Conservation (phyloP, 2,329 filamentous ascomycete species). For the Trichoderma koningii region DNA sequence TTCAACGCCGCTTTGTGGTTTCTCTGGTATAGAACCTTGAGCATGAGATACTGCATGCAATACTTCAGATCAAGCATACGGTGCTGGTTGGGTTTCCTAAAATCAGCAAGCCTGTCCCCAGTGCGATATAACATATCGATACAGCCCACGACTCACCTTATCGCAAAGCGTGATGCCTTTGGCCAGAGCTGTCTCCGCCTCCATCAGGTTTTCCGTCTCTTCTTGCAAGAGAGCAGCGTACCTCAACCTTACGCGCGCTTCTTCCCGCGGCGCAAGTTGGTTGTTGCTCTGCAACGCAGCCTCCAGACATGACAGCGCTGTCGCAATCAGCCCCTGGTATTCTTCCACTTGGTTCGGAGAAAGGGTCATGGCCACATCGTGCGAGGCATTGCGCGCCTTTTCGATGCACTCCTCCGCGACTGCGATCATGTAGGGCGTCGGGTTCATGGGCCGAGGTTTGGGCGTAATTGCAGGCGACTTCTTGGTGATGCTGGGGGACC, state of each 20-base stretch:
- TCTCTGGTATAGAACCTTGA: slow-evolving; percentile 69
- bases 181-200: slow-evolving; percentile 70
- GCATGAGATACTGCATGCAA: slow-evolving; percentile 72
- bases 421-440: slow-evolving; percentile 63
- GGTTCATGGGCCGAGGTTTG: slow-evolving; percentile 50
- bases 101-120: slow-evolving; percentile 14
- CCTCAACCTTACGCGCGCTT: slow-evolving; percentile 68
- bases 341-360: slow-evolving; percentile 54
- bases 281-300: slow-evolving; percentile 61
- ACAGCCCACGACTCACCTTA: slow-evolving; percentile 48
- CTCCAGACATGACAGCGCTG: slow-evolving; percentile 72
- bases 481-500: slow-evolving; percentile 46
- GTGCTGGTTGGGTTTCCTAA: slow-evolving; percentile 34
- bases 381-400: slow-evolving; percentile 61
- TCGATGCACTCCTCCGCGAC: slow-evolving; percentile 75
- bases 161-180: slow-evolving; percentile 72
- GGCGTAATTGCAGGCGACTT: slow-evolving; percentile 47
- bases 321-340: slow-evolving; percentile 72
- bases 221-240: slow-evolving; percentile 72
- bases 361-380: slow-evolving; percentile 47
- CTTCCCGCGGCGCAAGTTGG: slow-evolving; percentile 63
- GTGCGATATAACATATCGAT: not conserved
- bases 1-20: slow-evolving; percentile 74
- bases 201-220: slow-evolving; percentile 74
- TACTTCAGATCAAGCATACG: slow-evolving; percentile 67